Base-by-base conservation (phyloP, 805 yeast genomes). In the Barnettozyma pratensis region DNA sequence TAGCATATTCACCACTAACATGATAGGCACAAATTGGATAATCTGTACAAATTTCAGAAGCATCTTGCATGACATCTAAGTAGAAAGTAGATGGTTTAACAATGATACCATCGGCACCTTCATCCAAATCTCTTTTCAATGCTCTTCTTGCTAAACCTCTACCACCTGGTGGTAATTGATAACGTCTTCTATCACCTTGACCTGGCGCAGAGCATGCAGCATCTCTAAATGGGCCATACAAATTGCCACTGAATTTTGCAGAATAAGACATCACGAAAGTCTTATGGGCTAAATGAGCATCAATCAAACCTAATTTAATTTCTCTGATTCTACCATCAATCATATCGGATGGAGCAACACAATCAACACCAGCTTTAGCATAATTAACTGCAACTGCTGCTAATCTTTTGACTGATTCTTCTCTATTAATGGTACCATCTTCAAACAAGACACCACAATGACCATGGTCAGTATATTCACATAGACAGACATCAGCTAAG, bases 301-400 rank as follows among this genome's bases (percentile, higher is more conserved):
- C 81, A 43, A 92, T 81, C 44, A 94, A 75, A 3, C 96, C 97
- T 38, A 72, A 68, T 67, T 94, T 94, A 66, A 94, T 94, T 41
- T 89, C 97, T 50, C 76, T 73, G 56, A 94, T 81, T 58, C 99
- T 79, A 28, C 99, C 99, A 67, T 94, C 99, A 61, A 91, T 83
- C 98, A 94, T 94, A 65, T 94, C 99, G 12, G 95, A 85, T 10
- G 99, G 99, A 2, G 98, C 97, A 32, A 94, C 96, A 49, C 89
- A 85, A 64, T 94, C 77, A 3, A 97, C 97, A 47, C 99, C 99
- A 1, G 98, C 98, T 58, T 76, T 79, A 32, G 97, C 98, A 64
- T 94, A 94, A 65, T 88, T 90, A 7, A 87, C 95, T 1, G 98
- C 96, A 26, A 94, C 97, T 4, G 92, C 91, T 3, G 96, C 97